Evolutionary conservation across 108 stramenopile genomes (phyloP).

Genomic region (Cyclotella choctawhatcheeana): DNA sequence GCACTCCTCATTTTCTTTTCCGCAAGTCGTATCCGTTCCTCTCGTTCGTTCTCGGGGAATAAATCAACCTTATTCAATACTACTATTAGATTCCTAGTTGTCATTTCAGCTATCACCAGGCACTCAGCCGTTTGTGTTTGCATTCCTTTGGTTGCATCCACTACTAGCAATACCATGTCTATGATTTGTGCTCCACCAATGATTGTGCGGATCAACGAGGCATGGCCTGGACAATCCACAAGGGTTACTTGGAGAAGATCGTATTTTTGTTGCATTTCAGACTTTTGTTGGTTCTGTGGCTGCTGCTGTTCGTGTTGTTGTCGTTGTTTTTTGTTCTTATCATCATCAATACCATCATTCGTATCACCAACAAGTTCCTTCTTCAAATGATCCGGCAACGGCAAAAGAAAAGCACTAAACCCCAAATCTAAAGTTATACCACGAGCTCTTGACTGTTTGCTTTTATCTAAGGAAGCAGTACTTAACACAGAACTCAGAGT

Average conservation of each 20-base stretch:
- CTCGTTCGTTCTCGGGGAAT: conserved; percentile 78
- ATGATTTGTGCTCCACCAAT: conserved; percentile 99
- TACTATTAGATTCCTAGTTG: conserved; percentile 85
- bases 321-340: too few relatives aligned
- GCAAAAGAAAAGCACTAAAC: conserved; percentile 92
- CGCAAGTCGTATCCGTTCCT: conserved; percentile 61
- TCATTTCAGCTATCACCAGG: conserved; percentile 96
- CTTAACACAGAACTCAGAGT: conserved; percentile 92
- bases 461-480: conserved; percentile 98
- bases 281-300: conserved; percentile 10
- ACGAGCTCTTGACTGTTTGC: conserved; percentile 91
- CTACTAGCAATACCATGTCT: conserved; percentile 94
- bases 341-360: too few relatives aligned
- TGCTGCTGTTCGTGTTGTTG: conserved; percentile 5
- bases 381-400: conserved; percentile 72
- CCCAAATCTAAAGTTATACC: conserved; percentile 99
- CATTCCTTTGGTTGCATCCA: conserved; percentile 97
- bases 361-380: conserved; percentile 18
- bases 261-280: conserved; percentile 35
- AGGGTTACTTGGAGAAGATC: conserved; percentile 82
- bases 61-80: conserved; percentile 94
- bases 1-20: conserved; percentile 64
- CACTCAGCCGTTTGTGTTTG: conserved; percentile 99
- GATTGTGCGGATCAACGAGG: conserved; percentile 96
- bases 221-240: conserved; percentile 99